Percentiles rank a stretch among this genome's conserved stretches.
Evolutionary conservation across 2,329 filamentous ascomycete genomes (phyloP).

Genomic region (Coleophoma crateriformis): DNA sequence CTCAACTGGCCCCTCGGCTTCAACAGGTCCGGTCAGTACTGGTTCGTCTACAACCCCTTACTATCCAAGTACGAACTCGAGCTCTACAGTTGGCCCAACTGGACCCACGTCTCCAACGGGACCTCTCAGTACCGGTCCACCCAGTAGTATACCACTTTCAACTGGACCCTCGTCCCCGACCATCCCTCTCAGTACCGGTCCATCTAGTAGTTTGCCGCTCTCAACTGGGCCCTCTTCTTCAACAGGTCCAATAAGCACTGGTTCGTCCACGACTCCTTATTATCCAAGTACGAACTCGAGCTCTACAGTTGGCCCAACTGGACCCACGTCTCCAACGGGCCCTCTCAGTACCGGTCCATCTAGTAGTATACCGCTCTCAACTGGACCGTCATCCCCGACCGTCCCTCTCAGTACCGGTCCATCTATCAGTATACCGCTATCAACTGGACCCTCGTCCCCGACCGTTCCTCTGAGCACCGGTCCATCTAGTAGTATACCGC

Average conservation of each 20-base stretch:
- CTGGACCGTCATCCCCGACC: neutral
- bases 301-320: conserved; percentile 1
- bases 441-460: neutral
- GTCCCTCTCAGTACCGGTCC: neutral
- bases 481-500: conserved; percentile 2
- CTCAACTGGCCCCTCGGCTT: neutral
- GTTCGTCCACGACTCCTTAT: neutral
- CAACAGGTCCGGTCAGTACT: neutral
- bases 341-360: neutral
- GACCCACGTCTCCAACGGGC: neutral
- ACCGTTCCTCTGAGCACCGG: neutral
- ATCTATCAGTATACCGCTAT: too few species aligned
- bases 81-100: conserved; percentile 1
- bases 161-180: neutral
- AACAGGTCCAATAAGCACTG: neutral
- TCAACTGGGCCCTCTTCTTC: neutral
- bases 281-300: conserved; percentile 1
- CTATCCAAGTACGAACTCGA: conserved; percentile 2
- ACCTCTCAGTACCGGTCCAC: neutral
- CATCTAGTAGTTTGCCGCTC: conserved; percentile 2
- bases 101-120: neutral
- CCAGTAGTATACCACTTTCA: neutral
- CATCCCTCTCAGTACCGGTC: conserved; percentile 1
- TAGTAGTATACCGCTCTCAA: neutral
- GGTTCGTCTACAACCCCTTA: conserved; percentile 1